A percentile compares a stretch with the other conserved stretches of the same genome.
Conservation (phyloP, 139 green algal species). For the Tetradesmus obliquus region DNA sequence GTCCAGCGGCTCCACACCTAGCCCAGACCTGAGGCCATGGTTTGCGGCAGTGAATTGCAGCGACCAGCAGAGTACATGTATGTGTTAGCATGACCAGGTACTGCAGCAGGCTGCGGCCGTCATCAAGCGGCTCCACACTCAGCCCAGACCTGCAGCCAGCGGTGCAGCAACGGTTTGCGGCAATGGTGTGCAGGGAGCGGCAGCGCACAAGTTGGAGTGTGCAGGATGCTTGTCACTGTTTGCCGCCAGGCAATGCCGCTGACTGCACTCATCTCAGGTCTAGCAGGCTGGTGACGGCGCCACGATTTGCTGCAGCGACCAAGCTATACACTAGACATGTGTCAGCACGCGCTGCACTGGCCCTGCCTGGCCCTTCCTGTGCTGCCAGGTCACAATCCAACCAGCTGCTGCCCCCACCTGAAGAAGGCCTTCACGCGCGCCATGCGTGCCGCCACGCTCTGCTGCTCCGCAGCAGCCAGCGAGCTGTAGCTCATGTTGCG, state of each 20-base stretch:
- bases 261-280: no score
- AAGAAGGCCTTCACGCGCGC: conserved; percentile 62
- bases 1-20: conserved; percentile 68
- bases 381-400: not conserved
- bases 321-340: no score
- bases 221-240: no score
- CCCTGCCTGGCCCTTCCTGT: not conserved
- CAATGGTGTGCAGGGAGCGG: no score
- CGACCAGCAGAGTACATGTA: not conserved
- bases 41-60: not conserved
- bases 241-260: no score
- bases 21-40: not conserved
- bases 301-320: no score
- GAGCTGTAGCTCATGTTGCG: not conserved
- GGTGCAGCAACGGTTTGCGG: no score
- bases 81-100: not conserved
- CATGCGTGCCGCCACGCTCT: conserved; percentile 33
- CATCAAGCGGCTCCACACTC: not conserved
- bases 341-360: no score
- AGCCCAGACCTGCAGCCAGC: no score
- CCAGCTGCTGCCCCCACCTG: conserved; percentile 7
- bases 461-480: conserved; percentile 7
- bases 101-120: not conserved
- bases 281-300: no score
- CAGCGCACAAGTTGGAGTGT: no score